phyloP scores from a whole-genome alignment of 202 grass and related monocot species.

The Panicum hallii region DNA sequence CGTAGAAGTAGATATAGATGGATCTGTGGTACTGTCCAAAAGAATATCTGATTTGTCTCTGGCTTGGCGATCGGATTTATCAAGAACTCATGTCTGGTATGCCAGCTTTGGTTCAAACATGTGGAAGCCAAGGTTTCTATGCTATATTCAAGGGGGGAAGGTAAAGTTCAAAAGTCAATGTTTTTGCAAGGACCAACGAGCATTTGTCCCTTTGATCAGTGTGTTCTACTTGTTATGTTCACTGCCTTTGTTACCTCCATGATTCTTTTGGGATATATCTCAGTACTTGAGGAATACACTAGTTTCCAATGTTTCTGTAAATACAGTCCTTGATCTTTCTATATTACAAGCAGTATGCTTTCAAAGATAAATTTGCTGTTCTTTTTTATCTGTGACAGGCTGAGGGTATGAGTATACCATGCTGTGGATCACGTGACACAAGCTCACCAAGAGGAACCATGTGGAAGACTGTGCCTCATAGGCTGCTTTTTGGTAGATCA shows the following conservation, averaged over 20 bases:
- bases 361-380: slow-evolving; percentile 34
- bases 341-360: slow-evolving; percentile 36
- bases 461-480: slow-evolving; percentile 83
- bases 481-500: slow-evolving; percentile 83
- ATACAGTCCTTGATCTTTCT: slow-evolving; percentile 14
- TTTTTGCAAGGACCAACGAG: neutral
- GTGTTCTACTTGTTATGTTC: slow-evolving; percentile 16
- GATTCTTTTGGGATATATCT: slow-evolving; percentile 6
- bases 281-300: slow-evolving; percentile 9
- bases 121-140: slow-evolving; percentile 81
- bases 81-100: slow-evolving; percentile 85
- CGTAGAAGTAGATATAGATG: slow-evolving; percentile 46
- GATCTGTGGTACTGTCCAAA: slow-evolving; percentile 39
- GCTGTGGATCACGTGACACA: slow-evolving; percentile 76
- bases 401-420: slow-evolving; percentile 74
- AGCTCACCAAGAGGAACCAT: slow-evolving; percentile 63
- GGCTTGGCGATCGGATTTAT: slow-evolving; percentile 74
- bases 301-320: slow-evolving; percentile 14
- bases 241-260: neutral
- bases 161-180: slow-evolving; percentile 45
- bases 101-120: slow-evolving; percentile 95
- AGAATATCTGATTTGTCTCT: slow-evolving; percentile 45
- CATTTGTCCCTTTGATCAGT: neutral
- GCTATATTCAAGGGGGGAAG: slow-evolving; percentile 92
- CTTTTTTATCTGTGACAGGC: slow-evolving; percentile 57